Evolutionary conservation across 441 rosid genomes (phyloP).

Genomic region (Brassica balearica): DNA sequence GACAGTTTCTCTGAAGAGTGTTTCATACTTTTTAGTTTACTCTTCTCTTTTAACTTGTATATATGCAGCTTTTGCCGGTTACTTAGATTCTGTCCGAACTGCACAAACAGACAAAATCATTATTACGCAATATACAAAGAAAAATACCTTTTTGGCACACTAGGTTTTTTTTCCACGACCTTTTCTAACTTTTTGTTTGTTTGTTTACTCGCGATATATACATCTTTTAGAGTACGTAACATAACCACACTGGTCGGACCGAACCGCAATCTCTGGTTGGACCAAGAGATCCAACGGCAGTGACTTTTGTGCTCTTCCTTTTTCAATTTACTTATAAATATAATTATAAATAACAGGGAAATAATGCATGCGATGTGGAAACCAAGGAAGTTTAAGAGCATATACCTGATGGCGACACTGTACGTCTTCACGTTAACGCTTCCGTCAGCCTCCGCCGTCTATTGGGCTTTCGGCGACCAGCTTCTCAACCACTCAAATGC

Average conservation of each 20-base stretch:
- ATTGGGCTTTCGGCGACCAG: slow-evolving; percentile 96
- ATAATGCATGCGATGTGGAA: slow-evolving; percentile 99
- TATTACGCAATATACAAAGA: slow-evolving; percentile 30
- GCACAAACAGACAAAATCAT: slow-evolving; percentile 42
- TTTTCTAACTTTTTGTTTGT: not conserved
- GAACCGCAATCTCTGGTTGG: slow-evolving; percentile 23
- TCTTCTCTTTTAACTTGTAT: slow-evolving; percentile 54
- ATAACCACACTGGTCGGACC: slow-evolving; percentile 34
- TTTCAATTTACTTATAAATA: slow-evolving; percentile 27
- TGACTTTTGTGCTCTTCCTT: slow-evolving; percentile 34
- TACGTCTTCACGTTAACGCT: slow-evolving; percentile 92
- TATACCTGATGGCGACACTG: slow-evolving; percentile 85
- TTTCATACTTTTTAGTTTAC: slow-evolving; percentile 22
- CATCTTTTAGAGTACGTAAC: slow-evolving; percentile 17
- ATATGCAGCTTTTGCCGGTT: slow-evolving; percentile 83
- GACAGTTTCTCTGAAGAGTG: slow-evolving; percentile 17
- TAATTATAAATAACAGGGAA: slow-evolving; percentile 57
- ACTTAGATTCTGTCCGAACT: slow-evolving; percentile 34
- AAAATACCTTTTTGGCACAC: slow-evolving; percentile 14
- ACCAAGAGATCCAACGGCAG: slow-evolving; percentile 9
- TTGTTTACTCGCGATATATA: not conserved
- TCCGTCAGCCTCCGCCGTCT: slow-evolving; percentile 91
- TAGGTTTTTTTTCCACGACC: not conserved
- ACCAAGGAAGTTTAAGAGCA: slow-evolving; percentile 94
- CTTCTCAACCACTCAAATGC: slow-evolving; percentile 92